Evolutionary conservation across 2,329 filamentous ascomycete genomes (phyloP), one percentile per base, ranked within the genome.

Genomic region (Tolypocladium ophioglossoides): DNA sequence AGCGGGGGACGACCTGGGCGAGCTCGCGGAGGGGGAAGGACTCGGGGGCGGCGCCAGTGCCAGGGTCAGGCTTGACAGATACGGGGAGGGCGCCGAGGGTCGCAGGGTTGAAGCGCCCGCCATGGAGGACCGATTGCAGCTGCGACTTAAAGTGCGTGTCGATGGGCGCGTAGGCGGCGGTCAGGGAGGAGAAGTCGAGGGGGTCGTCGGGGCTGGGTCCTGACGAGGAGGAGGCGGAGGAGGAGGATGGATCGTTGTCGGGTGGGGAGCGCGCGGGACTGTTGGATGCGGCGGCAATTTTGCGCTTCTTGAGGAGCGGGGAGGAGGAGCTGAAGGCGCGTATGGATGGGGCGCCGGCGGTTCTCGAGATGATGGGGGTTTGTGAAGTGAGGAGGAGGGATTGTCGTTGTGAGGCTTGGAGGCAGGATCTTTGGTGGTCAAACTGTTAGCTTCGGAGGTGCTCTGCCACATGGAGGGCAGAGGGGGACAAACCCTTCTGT

Each of bases 11-110:
- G 6, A 82, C 70, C 64, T 79, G 74, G 30, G 78, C 78, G 35
- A 82, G 72, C 65, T 82, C 78, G 53, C 73, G 72, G n/a, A 82
- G 72, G 37, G 78, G 76, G 61, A 74, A 80, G 7, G 68, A 63
- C 41, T 57, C 55, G 14, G 55, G 27, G 38, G 34, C 27, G 22
- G 22, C 34, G n/a, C 34, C 48, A 34, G 34, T 12, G 30, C 57
- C 61, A 22, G 59, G 58, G 32, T 61, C 58, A 48, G 63, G 58
- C 55, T 70, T 70, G 59, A 72, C 54, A n/a, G 62, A 41, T 35
- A 80, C 72, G 30, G 64, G 63, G 39, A 80, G 67, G 22, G 71
- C 67, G 58, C 77, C 77, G 51, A 82, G 68, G 53, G 63, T 64
- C 60, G 75, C 73, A 8, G 75, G 73, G 70, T 77, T 78, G 73